These are phyloP conservation scores for Pythium brassicae DNA, from an alignment of 352 stramenopile genomes.

Conservation along the genomic window DNA sequence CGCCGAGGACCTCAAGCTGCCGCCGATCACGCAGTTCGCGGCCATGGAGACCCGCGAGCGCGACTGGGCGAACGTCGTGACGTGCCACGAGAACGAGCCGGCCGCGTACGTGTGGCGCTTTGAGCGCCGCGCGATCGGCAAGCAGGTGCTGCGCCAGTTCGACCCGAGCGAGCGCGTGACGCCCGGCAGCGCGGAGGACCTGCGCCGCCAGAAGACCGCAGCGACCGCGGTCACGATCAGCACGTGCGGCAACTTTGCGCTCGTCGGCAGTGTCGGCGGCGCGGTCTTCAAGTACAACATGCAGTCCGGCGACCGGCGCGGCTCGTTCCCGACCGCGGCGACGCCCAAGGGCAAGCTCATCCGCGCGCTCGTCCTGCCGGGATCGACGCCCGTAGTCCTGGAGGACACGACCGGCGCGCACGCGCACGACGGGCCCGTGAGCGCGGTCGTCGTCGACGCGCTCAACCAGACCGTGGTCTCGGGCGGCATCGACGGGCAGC, in stretches of 20 bases:
- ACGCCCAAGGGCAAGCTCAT: constrained; percentile 67
- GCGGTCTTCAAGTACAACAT: constrained; percentile 96
- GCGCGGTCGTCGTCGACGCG: constrained; percentile 84
- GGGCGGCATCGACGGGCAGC: constrained; percentile 76
- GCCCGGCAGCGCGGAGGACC: constrained; percentile 49
- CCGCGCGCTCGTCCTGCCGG: constrained; percentile 55
- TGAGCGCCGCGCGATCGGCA: constrained; percentile 89
- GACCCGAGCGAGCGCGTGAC: constrained; percentile 65
- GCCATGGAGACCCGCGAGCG: constrained; percentile 85
- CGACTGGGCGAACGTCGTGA: constrained; percentile 94
- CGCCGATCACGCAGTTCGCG: constrained; percentile 89
- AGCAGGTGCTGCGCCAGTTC: constrained; percentile 90
- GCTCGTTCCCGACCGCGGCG: constrained; percentile 85
- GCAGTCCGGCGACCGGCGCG: constrained; percentile 90
- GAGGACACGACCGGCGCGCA: constrained; percentile 30
- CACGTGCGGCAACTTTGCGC: constrained; percentile 93
- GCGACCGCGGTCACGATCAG: constrained; percentile 73
- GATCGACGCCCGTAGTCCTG: constrained; percentile 25
- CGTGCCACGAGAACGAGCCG: constrained; percentile 91
- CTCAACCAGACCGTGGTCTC: constrained; percentile 81
- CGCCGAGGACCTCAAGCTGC: constrained; percentile 87
- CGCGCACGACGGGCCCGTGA: constrained; percentile 77
- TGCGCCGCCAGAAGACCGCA: constrained; percentile 60
- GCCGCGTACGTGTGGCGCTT: constrained; percentile 95
- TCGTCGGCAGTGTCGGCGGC: constrained; percentile 91